These are phyloP conservation scores for Dictyostelium purpureum DNA, from an alignment of 78 protist species.

Conservation along the genomic window DNA sequence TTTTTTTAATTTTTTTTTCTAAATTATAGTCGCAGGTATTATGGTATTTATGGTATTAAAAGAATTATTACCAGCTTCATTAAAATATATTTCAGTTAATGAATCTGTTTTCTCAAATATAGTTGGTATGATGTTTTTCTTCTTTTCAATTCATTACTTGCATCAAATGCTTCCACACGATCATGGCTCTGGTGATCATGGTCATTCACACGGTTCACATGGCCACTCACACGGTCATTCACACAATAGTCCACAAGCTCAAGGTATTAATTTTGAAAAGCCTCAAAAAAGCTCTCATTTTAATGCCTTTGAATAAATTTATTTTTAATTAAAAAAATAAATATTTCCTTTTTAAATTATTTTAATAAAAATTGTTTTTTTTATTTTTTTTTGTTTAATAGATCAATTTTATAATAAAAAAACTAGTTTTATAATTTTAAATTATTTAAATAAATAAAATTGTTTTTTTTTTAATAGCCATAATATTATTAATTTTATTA, in stretches of 20 bases:
- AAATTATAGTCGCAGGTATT: conserved; percentile 74
- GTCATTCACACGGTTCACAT: conserved; percentile 19
- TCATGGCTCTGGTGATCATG: conserved; percentile 1
- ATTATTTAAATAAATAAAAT: too few species aligned
- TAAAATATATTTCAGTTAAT: conserved; percentile 56
- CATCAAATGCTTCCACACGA: conserved; percentile 70
- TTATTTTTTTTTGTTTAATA: too few species aligned
- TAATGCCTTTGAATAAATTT: too few species aligned
- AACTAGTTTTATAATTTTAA: too few species aligned
- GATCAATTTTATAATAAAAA: too few species aligned
- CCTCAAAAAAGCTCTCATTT: too few species aligned
- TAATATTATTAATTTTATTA: too few species aligned
- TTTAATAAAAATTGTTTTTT: too few species aligned
- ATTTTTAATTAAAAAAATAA: too few species aligned
- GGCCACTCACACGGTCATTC: conserved; percentile 46
- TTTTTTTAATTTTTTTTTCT: neutral
- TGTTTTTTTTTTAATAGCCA: too few species aligned
- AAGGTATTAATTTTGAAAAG: too few species aligned
- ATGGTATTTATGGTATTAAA: conserved; percentile 75
- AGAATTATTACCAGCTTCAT: conserved; percentile 75
- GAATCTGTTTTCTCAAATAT: conserved; percentile 43
- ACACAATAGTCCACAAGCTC: conserved; percentile 20
- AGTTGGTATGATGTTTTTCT: conserved; percentile 68
- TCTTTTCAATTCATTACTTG: conserved; percentile 47
- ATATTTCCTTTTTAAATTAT: too few species aligned